phyloP scores from a whole-genome alignment of 1,139 yeast genomes.

The Yamadazyma sp. region DNA sequence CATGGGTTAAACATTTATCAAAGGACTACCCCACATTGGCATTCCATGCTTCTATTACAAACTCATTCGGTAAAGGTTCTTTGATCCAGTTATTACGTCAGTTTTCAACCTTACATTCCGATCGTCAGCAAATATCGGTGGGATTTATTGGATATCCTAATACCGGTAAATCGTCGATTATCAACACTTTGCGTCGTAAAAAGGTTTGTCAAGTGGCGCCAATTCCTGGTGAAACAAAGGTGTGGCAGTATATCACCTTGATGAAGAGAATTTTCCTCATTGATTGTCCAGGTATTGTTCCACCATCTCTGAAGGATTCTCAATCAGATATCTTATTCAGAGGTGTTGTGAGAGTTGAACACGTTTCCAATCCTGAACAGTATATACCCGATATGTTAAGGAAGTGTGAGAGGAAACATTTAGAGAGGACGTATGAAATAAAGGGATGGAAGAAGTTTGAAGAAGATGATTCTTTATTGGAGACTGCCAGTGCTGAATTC shows the following conservation, averaged over 20 bases:
- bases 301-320: constrained; percentile 85
- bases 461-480: constrained; percentile 38
- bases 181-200: constrained; percentile 88
- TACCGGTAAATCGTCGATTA: constrained; percentile 94
- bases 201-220: constrained; percentile 98
- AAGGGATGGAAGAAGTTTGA: constrained; percentile 77
- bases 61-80: constrained; percentile 97
- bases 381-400: constrained; percentile 84
- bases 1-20: constrained; percentile 95
- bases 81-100: constrained; percentile 90
- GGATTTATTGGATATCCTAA: constrained; percentile 98
- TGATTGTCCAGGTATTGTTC: constrained; percentile 99
- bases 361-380: constrained; percentile 93
- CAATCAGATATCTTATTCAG: constrained; percentile 93
- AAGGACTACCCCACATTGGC: constrained; percentile 93
- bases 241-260: constrained; percentile 96
- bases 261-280: constrained; percentile 94
- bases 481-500: constrained; percentile 70
- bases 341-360: constrained; percentile 98
- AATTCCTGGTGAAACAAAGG: constrained; percentile 98
- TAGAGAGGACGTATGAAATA: constrained; percentile 93
- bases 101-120: constrained; percentile 85
- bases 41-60: constrained; percentile 96
- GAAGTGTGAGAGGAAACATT: constrained; percentile 85
- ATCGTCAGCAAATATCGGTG: constrained; percentile 93